phyloP scores from a whole-genome alignment of 2,329 filamentous ascomycete species.

The Aspergillus ustus region DNA sequence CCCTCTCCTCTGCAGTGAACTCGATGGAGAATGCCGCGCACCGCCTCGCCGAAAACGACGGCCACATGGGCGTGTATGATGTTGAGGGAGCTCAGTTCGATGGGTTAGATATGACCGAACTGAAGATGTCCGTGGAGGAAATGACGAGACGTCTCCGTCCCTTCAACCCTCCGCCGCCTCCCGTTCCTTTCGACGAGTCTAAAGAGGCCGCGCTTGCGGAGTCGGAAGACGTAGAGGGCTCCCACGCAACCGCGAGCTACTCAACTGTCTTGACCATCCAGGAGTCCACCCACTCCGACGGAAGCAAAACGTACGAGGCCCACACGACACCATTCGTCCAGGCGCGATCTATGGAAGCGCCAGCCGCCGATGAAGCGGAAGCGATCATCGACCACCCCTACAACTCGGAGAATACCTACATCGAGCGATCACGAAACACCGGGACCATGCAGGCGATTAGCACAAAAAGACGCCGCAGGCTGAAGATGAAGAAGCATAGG shows the following conservation, averaged over 20 bases:
- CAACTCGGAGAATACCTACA: constrained; percentile 53
- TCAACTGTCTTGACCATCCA: constrained; percentile 58
- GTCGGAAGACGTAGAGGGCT: constrained; percentile 43
- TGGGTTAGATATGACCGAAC: constrained; percentile 58
- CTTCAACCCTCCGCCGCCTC: constrained; percentile 83
- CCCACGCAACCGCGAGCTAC: constrained; percentile 47
- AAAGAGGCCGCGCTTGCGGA: constrained; percentile 38
- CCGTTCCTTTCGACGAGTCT: constrained; percentile 61
- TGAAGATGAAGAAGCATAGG: constrained; percentile 99
- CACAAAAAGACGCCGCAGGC: constrained; percentile 86
- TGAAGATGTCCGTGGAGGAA: constrained; percentile 70
- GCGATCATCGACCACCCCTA: constrained; percentile 63
- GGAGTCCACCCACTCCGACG: constrained; percentile 56
- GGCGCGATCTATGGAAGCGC: constrained; percentile 44
- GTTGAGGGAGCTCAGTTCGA: constrained; percentile 46
- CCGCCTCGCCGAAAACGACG: constrained; percentile 38
- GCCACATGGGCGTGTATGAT: constrained; percentile 40
- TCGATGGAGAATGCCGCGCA: constrained; percentile 48
- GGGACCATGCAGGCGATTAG: constrained; percentile 78
- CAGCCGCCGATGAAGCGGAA: constrained; percentile 34
- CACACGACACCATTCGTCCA: constrained; percentile 56
- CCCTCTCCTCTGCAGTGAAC: constrained; percentile 57
- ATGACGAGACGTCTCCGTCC: constrained; percentile 74
- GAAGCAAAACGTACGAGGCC: constrained; percentile 57
- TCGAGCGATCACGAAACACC: constrained; percentile 68